Evolutionary conservation across 306 rosid species (phyloP).

Genomic region (Albizia julibrissin): DNA sequence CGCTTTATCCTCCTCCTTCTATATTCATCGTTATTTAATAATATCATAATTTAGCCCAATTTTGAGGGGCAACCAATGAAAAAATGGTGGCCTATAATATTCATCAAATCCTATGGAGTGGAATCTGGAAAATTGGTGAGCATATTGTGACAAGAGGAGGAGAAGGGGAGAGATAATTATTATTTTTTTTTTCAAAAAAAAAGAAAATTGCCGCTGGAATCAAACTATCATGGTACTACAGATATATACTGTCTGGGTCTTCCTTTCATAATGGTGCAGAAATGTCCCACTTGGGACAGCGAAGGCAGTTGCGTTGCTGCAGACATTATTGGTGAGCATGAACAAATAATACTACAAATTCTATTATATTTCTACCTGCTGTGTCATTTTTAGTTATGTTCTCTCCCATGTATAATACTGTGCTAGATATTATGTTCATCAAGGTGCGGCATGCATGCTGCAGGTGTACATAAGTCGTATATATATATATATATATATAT

Average conservation of each 20-base stretch:
- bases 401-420: neutral
- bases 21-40: neutral
- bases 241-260: conserved; percentile 21
- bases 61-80: neutral
- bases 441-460: neutral
- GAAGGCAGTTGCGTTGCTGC: conserved; percentile 11
- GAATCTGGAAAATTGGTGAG: neutral
- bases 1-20: neutral
- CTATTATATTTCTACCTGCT: neutral
- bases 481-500: too few species aligned
- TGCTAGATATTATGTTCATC: neutral
- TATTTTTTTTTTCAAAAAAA: neutral
- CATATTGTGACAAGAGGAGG: neutral
- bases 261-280: conserved; percentile 27
- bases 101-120: neutral
- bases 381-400: neutral
- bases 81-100: neutral
- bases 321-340: conserved; percentile 25
- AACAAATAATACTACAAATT: neutral
- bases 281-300: conserved; percentile 39
- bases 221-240: conserved; percentile 35
- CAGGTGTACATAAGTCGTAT: conserved; percentile 4
- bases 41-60: conserved; percentile 22
- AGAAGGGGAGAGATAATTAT: too few species aligned
- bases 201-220: conserved; percentile 26